A percentile compares a stretch with the other conserved stretches of the same genome.
Conservation (phyloP, 768 basidiomycete species). For the Tephrocybe sp. region DNA sequence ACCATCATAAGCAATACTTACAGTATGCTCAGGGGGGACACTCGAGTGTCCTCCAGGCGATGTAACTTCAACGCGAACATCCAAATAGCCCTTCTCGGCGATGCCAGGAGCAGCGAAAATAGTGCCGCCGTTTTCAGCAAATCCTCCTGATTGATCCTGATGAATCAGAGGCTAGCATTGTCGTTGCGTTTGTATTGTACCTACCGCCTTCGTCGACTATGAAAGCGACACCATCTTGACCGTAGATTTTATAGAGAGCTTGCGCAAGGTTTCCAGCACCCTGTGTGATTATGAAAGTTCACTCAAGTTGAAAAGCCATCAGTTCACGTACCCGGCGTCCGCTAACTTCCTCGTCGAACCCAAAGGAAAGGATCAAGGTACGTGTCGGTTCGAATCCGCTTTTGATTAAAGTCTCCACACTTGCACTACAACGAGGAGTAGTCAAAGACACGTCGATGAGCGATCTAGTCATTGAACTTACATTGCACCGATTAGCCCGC, state of each 20-base stretch:
- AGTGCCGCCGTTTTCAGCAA: conserved; percentile 46
- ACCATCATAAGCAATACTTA: conserved; percentile 23
- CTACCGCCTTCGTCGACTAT: conserved; percentile 87
- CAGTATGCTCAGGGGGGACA: conserved; percentile 79
- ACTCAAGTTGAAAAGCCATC: not conserved
- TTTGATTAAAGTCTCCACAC: conserved; percentile 64
- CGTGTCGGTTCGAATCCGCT: conserved; percentile 63
- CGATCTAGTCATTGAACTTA: not conserved
- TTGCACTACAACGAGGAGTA: conserved; percentile 30
- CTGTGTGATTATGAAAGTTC: conserved; percentile 26
- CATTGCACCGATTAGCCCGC: conserved; percentile 60
- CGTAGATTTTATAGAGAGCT: conserved; percentile 59
- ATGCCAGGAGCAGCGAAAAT: conserved; percentile 61
- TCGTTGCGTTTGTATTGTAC: conserved; percentile 18
- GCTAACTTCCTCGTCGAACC: conserved; percentile 75
- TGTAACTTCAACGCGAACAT: conserved; percentile 62
- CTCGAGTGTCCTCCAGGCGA: conserved; percentile 84
- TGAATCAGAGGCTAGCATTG: not conserved
- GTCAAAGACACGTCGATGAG: not conserved
- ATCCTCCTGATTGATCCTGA: conserved; percentile 37
- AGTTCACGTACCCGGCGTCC: conserved; percentile 38
- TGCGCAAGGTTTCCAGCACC: conserved; percentile 51
- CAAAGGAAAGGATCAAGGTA: conserved; percentile 59
- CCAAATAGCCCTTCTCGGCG: conserved; percentile 71
- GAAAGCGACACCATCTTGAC: conserved; percentile 68